These are phyloP conservation scores for Cystobasidium sp. DNA, from an alignment of 1,284 basidiomycete genomes.

Conservation along the genomic window DNA sequence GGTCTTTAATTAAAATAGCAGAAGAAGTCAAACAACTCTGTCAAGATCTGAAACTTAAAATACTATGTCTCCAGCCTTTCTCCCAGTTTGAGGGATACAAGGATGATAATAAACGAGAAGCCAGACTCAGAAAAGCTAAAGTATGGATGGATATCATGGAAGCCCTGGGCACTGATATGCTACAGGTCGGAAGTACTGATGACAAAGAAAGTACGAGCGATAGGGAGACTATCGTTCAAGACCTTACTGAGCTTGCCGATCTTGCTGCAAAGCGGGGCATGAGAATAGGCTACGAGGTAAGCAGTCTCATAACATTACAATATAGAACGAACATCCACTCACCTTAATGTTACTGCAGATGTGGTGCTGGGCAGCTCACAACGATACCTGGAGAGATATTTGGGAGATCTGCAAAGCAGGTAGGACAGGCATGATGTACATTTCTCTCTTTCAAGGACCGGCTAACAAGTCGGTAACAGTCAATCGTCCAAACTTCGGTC, in stretches of 20 bases:
- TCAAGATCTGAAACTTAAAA: constrained; percentile 22
- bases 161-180: constrained; percentile 41
- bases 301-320: neutral
- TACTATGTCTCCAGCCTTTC: constrained; percentile 46
- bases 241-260: constrained; percentile 42
- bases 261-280: constrained; percentile 35
- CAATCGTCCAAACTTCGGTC: constrained; percentile 48
- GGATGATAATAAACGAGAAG: constrained; percentile 38
- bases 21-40: constrained; percentile 29
- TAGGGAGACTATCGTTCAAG: constrained; percentile 31
- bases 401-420: constrained; percentile 47
- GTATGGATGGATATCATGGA: constrained; percentile 44
- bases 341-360: constrained; percentile 35
- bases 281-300: constrained; percentile 46
- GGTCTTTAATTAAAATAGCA: constrained; percentile 35
- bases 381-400: constrained; percentile 44
- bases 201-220: constrained; percentile 35
- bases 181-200: constrained; percentile 39
- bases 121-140: constrained; percentile 39
- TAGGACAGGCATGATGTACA: constrained; percentile 14
- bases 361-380: constrained; percentile 49
- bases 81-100: constrained; percentile 45
- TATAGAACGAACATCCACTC: neutral
- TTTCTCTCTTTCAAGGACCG: constrained; percentile 2
- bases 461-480: constrained; percentile 8